phyloP scores from a whole-genome alignment of 1,284 basidiomycete genomes.

The Ustilago cynodontis region DNA sequence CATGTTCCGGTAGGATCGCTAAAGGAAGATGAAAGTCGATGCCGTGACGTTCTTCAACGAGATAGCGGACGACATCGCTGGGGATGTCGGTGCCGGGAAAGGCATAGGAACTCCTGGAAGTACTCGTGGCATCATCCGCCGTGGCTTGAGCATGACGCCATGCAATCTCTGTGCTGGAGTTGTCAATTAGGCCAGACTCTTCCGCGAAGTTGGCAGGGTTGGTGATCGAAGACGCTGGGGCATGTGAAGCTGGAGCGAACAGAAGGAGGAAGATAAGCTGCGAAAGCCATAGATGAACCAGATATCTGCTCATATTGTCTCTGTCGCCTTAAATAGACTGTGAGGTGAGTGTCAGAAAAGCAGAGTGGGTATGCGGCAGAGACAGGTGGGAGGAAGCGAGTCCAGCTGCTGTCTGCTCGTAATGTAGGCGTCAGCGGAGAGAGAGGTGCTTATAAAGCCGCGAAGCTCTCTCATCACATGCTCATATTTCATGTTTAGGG shows the following conservation, averaged over 20 bases:
- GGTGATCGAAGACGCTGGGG: neutral
- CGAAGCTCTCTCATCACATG: too few species aligned
- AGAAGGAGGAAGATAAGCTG: neutral
- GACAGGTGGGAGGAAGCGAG: too few species aligned
- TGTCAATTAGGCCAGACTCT: neutral
- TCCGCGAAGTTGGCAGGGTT: neutral
- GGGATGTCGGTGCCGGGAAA: conserved; percentile 9
- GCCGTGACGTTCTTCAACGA: conserved; percentile 11
- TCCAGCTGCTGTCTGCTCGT: too few species aligned
- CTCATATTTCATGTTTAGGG: too few species aligned
- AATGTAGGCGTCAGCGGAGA: too few species aligned
- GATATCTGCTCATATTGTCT: neutral
- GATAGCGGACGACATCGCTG: neutral
- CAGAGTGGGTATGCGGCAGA: too few species aligned
- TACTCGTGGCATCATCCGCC: conserved; percentile 11
- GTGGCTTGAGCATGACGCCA: neutral
- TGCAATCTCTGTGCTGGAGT: neutral
- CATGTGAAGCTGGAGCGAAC: neutral
- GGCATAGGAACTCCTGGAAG: neutral
- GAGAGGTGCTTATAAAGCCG: too few species aligned
- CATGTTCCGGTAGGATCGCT: neutral
- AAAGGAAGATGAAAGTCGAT: neutral
- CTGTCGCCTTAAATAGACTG: neutral
- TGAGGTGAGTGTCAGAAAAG: neutral
- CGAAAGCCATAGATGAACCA: neutral